Conservation (phyloP, 108 stramenopile species). For the Craspedostauros australis region DNA sequence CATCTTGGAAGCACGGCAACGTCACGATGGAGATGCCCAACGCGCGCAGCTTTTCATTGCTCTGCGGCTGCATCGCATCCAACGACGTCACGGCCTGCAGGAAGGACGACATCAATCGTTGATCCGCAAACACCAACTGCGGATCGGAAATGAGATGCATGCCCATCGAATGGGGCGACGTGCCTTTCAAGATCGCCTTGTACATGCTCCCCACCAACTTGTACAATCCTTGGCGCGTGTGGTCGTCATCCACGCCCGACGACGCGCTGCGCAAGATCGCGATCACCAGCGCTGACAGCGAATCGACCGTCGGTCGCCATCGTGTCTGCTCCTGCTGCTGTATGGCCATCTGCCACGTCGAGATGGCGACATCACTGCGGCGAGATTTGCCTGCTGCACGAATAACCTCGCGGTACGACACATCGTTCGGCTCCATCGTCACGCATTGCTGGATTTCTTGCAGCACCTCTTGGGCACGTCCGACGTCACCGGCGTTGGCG, state of each 20-base stretch:
- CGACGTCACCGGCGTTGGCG: constrained; percentile 64
- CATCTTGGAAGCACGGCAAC: constrained; percentile 4
- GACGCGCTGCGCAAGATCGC: constrained; percentile 8
- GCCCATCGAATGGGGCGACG: constrained; percentile 6
- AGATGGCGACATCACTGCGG: constrained; percentile 46
- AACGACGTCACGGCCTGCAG: constrained; percentile 17
- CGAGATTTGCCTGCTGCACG: constrained; percentile 51
- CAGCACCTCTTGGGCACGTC: constrained; percentile 48
- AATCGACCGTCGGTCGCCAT: constrained; percentile 4
- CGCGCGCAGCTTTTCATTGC: constrained; percentile 1
- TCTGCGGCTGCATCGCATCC: not conserved
- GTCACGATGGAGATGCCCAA: constrained; percentile 4
- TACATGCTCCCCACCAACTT: constrained; percentile 13
- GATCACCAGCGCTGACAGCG: constrained; percentile 5
- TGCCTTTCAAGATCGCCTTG: constrained; percentile 6
- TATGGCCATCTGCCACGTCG: constrained; percentile 50
- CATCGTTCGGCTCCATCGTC: constrained; percentile 55
- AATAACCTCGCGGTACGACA: constrained; percentile 59
- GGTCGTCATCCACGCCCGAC: constrained; percentile 6
- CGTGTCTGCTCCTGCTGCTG: constrained; percentile 14
- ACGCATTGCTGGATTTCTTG: constrained; percentile 36
- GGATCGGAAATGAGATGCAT: constrained; percentile 12
- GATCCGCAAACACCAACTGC: constrained; percentile 3
- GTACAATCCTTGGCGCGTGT: constrained; percentile 13
- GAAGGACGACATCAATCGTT: constrained; percentile 13